Evolutionary conservation across 371 early-diverging fungal genomes (phyloP), one percentile per base, ranked within the genome.

Genomic region (Apophysomyces sp.): DNA sequence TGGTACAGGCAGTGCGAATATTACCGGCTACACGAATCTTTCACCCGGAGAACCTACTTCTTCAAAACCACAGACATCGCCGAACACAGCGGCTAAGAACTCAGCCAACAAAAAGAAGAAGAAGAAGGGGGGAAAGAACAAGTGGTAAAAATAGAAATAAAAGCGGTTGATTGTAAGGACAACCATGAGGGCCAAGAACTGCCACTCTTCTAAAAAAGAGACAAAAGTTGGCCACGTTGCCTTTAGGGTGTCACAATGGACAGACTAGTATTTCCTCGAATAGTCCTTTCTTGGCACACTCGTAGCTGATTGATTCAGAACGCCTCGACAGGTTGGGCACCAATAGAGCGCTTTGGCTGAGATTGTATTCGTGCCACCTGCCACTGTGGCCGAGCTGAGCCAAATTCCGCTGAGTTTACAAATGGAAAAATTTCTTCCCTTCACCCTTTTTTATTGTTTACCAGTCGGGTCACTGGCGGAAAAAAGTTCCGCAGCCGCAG

Each of bases 1-100:
- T 52, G 77, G 81, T 11, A 91, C 91, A 13, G 89, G 89, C 24
- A 87, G 87, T 72, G 91, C 89, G 18, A 82, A 86, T 40, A 91
- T 91, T 66, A 83, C 77, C 16, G 88, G 86, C 21, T 37, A 29
- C 16, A n/a, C 9, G 56, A 37, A 27, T 30, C 8, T 6, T 12
- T 41, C 37, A 13, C 12, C 41, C 41, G 41, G 41, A 41, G 41
- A 41, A 41, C n/a, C 41, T 16, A n/a, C 11, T 15, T 16, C 41
- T 18, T 6, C 59, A 9, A 60, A 60, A 24, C 57, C 56, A 56
- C 49, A 51, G 18, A 29, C 34, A 34, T 16, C 52, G n/a, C 57
- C 56, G 13, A 21, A 16, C 13, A 21, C 60, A 49, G 31, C 66
- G 4, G 24, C 58, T 27, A 67, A 67, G 52, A 52, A 21, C 13